These are phyloP conservation scores for Parathielavia appendiculata DNA, from an alignment of 495 filamentous ascomycete genomes.

Conservation along the genomic window DNA sequence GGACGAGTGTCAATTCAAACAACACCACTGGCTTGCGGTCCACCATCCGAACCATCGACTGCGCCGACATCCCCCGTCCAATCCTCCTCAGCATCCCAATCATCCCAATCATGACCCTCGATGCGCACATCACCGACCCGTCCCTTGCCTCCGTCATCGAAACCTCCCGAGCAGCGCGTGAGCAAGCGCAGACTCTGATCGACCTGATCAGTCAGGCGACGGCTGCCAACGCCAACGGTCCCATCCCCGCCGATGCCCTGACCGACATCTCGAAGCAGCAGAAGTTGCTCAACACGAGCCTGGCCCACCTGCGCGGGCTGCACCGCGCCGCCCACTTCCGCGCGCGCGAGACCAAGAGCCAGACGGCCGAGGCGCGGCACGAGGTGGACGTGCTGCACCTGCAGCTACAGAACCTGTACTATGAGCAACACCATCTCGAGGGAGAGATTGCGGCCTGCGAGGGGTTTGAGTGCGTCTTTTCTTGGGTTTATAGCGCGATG, in stretches of 20 bases:
- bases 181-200: conserved; percentile 66
- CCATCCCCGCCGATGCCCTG: conserved; percentile 45
- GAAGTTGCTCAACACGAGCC: conserved; percentile 70
- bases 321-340: conserved; percentile 76
- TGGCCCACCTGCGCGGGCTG: conserved; percentile 74
- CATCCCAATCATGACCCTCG: conserved; percentile 36
- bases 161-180: conserved; percentile 61
- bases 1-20: background rate
- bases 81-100: background rate
- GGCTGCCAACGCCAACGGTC: conserved; percentile 24
- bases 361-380: conserved; percentile 78
- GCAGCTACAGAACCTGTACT: conserved; percentile 91
- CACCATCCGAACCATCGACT: background rate
- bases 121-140: conserved; percentile 64
- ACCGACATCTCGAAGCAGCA: conserved; percentile 68
- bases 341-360: conserved; percentile 79
- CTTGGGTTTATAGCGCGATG: background rate
- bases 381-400: conserved; percentile 90
- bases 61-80: background rate
- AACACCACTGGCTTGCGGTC: background rate
- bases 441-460: conserved; percentile 90
- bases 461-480: conserved; percentile 72
- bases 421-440: conserved; percentile 85
- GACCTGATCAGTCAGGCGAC: conserved; percentile 50
- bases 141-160: conserved; percentile 65